Conservation (phyloP, 2,329 filamentous ascomycete genomes). For the Beauveria asiatica region DNA sequence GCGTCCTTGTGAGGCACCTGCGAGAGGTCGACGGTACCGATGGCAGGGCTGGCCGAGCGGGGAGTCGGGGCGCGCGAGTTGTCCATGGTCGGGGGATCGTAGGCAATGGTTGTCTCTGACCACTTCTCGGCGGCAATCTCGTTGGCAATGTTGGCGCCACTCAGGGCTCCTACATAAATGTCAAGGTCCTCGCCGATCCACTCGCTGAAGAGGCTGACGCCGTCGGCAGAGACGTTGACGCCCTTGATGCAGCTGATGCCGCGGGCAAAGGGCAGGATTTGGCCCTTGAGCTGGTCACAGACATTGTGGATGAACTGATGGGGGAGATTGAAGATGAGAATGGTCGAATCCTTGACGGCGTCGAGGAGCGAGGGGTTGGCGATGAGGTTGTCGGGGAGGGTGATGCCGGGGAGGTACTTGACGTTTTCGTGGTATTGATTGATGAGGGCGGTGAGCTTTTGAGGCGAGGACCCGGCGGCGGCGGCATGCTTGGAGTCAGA, state of each 20-base stretch:
- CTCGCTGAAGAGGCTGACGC: constrained; percentile 86
- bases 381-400: constrained; percentile 71
- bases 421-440: constrained; percentile 92
- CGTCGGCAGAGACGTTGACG: constrained; percentile 81
- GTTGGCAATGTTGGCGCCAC: constrained; percentile 89
- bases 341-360: constrained; percentile 73
- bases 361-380: constrained; percentile 76
- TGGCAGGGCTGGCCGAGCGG: constrained; percentile 37
- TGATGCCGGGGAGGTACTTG: constrained; percentile 91
- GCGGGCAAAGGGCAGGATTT: constrained; percentile 84
- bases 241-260: constrained; percentile 98
- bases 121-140: constrained; percentile 95
- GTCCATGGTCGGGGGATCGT: constrained; percentile 85
- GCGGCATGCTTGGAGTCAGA: constrained; percentile 61
- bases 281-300: constrained; percentile 74
- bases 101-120: constrained; percentile 94
- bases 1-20: constrained; percentile 56
- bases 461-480: constrained; percentile 53
- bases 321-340: constrained; percentile 92
- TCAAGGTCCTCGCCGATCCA: constrained; percentile 83
- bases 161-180: constrained; percentile 94
- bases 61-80: constrained; percentile 59
- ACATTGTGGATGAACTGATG: constrained; percentile 92
- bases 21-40: constrained; percentile 42
- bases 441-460: constrained; percentile 87